Evolutionary conservation across 768 basidiomycete species (phyloP).

Genomic region (Lanmaoa pseudosensibilis): DNA sequence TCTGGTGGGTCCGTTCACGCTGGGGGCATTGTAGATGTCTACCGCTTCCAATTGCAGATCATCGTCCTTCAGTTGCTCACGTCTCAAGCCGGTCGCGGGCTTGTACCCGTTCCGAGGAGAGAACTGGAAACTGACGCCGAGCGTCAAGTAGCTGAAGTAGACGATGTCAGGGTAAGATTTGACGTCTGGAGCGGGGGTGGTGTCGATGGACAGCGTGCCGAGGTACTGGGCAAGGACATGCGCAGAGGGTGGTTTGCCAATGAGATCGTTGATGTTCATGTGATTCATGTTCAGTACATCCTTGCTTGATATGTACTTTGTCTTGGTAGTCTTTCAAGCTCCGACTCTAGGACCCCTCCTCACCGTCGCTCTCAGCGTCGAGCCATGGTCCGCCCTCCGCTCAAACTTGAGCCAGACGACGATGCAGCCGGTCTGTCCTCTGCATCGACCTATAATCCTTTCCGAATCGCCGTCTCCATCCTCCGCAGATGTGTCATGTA

Average conservation of each 20-base stretch:
- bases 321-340: conserved; percentile 19
- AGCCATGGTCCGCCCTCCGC: conserved; percentile 22
- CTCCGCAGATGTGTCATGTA: conserved; percentile 2
- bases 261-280: conserved; percentile 36
- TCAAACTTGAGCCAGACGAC: conserved; percentile 21
- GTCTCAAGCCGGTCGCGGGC: conserved; percentile 45
- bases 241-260: conserved; percentile 55
- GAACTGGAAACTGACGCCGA: conserved; percentile 85
- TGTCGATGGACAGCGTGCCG: conserved; percentile 30
- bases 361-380: conserved; percentile 10
- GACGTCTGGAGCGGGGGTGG: conserved; percentile 50
- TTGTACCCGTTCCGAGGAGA: conserved; percentile 64
- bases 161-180: conserved; percentile 81
- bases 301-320: neutral
- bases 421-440: conserved; percentile 4
- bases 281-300: too few species aligned
- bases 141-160: conserved; percentile 79
- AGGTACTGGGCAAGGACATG: conserved; percentile 45
- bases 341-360: conserved; percentile 14
- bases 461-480: conserved; percentile 2
- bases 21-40: conserved; percentile 75
- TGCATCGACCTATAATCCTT: conserved; percentile 6
- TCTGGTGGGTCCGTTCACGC: conserved; percentile 37
- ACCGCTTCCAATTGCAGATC: conserved; percentile 64
- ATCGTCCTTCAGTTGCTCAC: conserved; percentile 49